Conservation (phyloP, 179 eudicot species). For the Kewa caespitosa region DNA sequence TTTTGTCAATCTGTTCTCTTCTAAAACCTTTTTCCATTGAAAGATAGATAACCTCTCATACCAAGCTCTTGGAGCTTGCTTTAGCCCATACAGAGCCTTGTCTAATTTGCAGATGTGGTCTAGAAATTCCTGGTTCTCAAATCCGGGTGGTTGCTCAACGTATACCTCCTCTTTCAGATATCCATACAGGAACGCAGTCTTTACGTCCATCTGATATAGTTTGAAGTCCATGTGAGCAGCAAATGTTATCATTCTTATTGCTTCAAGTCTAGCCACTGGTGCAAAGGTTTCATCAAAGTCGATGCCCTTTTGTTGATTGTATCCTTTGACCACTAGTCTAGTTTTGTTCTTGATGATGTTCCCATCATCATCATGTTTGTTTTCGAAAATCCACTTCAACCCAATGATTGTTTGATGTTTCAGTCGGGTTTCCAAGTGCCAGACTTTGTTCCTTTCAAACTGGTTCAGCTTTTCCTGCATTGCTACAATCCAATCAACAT, state of each 20-base stretch:
- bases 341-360: slow-evolving; percentile 6
- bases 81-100: slow-evolving; percentile 12
- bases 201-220: slow-evolving; percentile 9
- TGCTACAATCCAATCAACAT: background rate
- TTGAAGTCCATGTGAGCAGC: background rate
- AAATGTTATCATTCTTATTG: background rate
- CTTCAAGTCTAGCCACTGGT: slow-evolving; percentile 7
- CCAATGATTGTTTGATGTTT: background rate
- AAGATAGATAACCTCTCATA: slow-evolving; percentile 1
- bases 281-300: slow-evolving; percentile 1
- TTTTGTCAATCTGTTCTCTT: slow-evolving; percentile 14
- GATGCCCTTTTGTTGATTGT: slow-evolving; percentile 16
- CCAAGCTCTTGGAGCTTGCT: slow-evolving; percentile 27
- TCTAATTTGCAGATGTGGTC: slow-evolving; percentile 9
- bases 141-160: slow-evolving; percentile 6
- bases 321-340: slow-evolving; percentile 11
- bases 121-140: background rate
- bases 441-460: background rate
- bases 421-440: background rate
- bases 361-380: slow-evolving; percentile 7
- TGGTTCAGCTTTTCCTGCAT: background rate
- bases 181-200: background rate
- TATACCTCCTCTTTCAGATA: background rate
- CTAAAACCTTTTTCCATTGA: background rate
- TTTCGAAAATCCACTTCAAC: background rate